Conservation (phyloP, 1,284 basidiomycete species). For the Boletus holoroseus region DNA sequence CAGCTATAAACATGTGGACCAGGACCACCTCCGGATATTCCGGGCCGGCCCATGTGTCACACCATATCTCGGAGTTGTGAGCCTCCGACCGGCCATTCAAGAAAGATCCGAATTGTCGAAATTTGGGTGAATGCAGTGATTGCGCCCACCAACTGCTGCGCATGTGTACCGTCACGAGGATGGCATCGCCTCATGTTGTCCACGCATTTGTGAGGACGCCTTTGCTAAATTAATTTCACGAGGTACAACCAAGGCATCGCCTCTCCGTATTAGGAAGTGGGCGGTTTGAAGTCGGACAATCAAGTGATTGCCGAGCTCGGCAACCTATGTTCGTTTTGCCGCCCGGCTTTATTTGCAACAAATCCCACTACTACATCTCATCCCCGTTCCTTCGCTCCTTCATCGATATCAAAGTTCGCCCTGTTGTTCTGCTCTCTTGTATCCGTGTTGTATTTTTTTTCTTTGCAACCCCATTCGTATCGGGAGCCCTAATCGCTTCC, state of each 20-base stretch:
- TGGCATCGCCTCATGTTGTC: conserved; percentile 22
- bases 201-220: conserved; percentile 19
- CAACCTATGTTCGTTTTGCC: conserved; percentile 37
- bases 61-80: too few species aligned
- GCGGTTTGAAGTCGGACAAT: conserved; percentile 35
- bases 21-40: too few species aligned
- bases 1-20: background rate
- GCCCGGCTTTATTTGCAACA: conserved; percentile 39
- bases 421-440: conserved; percentile 10
- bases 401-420: conserved; percentile 30
- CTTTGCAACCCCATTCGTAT: background rate
- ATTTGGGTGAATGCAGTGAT: conserved; percentile 11
- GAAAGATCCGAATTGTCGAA: background rate
- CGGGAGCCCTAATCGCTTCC: conserved; percentile 2
- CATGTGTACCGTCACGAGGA: conserved; percentile 26
- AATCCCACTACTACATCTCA: conserved; percentile 34
- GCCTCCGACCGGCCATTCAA: conserved; percentile 6
- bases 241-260: conserved; percentile 25
- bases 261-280: conserved; percentile 29
- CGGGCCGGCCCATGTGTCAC: background rate
- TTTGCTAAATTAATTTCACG: conserved; percentile 24
- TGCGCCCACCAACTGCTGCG: conserved; percentile 23
- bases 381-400: conserved; percentile 30
- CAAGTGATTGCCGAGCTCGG: conserved; percentile 36
- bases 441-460: conserved; percentile 6